Conservation (phyloP, 1,139 yeast species). For the Suhomyces yuchorum region DNA sequence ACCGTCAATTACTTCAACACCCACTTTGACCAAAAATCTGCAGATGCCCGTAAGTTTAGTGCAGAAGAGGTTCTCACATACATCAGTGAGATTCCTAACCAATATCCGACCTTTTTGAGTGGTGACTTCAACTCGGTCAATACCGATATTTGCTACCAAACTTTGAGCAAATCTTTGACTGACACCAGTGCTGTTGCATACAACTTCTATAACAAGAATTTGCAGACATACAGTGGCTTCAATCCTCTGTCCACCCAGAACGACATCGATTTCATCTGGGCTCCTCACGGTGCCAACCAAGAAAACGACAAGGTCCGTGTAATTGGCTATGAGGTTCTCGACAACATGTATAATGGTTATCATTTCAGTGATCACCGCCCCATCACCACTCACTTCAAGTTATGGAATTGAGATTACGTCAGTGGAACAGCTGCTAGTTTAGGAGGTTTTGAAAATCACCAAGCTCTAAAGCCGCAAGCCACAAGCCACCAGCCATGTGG, state of each 20-base stretch:
- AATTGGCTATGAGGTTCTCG: slow-evolving; percentile 40
- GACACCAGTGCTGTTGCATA: slow-evolving; percentile 27
- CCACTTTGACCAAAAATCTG: slow-evolving; percentile 48
- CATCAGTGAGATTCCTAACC: slow-evolving; percentile 28
- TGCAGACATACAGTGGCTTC: slow-evolving; percentile 46
- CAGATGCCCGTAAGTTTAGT: slow-evolving; percentile 36
- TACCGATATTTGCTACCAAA: slow-evolving; percentile 34
- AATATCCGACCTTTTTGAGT: slow-evolving; percentile 36
- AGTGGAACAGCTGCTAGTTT: background rate
- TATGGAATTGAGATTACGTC: background rate
- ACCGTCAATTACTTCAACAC: slow-evolving; percentile 41
- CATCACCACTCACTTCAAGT: slow-evolving; percentile 31
- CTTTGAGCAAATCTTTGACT: slow-evolving; percentile 23
- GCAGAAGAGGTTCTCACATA: slow-evolving; percentile 35
- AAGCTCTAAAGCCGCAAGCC: too few relatives aligned
- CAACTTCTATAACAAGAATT: slow-evolving; percentile 27
- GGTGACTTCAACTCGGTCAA: slow-evolving; percentile 45
- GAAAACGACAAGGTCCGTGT: slow-evolving; percentile 13
- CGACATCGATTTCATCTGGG: slow-evolving; percentile 36
- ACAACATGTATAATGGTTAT: slow-evolving; percentile 26
- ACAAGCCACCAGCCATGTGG: too few relatives aligned
- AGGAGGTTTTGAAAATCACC: background rate
- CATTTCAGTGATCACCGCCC: slow-evolving; percentile 51
- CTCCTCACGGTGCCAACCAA: slow-evolving; percentile 20
- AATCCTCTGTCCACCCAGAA: slow-evolving; percentile 25